Evolutionary conservation across 257 asterid genomes (phyloP).

Genomic region (Solanum chilense): DNA sequence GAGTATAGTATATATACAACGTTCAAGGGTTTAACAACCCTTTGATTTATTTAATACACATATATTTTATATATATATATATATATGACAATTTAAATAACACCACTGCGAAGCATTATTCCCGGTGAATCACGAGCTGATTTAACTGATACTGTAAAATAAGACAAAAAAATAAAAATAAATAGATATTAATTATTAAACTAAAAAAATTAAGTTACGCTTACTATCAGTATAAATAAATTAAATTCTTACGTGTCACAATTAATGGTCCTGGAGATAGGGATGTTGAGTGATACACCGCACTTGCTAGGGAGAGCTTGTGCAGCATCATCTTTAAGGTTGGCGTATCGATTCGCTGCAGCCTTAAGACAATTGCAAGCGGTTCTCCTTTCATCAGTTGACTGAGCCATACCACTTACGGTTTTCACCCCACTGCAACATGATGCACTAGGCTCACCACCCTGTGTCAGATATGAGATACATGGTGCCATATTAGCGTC

Average conservation of each 20-base stretch:
- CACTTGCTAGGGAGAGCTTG: constrained; percentile 26
- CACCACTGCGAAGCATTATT: background rate
- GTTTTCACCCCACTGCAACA: constrained; percentile 26
- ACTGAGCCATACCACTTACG: constrained; percentile 7
- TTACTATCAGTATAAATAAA: background rate
- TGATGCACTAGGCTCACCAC: constrained; percentile 1
- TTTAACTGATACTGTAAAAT: background rate
- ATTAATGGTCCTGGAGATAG: constrained; percentile 28
- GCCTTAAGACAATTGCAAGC: constrained; percentile 27
- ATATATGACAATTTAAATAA: background rate
- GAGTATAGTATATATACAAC: background rate
- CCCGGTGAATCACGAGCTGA: background rate
- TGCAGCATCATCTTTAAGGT: constrained; percentile 27
- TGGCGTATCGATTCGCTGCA: constrained; percentile 14
- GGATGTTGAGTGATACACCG: constrained; percentile 20
- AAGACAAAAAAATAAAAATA: background rate
- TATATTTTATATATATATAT: too few species aligned
- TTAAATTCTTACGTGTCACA: constrained; percentile 14
- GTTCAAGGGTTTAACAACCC: background rate
- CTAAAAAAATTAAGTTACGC: background rate
- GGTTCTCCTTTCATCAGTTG: constrained; percentile 13
- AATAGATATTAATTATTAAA: background rate
- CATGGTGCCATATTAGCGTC: constrained; percentile 19
- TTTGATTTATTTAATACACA: background rate
- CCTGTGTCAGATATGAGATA: constrained; percentile 16